Percentiles rank a stretch among this genome's conserved stretches.
Conservation (phyloP, 2,329 filamentous ascomycete genomes). For the Bipolaris bicolor region DNA sequence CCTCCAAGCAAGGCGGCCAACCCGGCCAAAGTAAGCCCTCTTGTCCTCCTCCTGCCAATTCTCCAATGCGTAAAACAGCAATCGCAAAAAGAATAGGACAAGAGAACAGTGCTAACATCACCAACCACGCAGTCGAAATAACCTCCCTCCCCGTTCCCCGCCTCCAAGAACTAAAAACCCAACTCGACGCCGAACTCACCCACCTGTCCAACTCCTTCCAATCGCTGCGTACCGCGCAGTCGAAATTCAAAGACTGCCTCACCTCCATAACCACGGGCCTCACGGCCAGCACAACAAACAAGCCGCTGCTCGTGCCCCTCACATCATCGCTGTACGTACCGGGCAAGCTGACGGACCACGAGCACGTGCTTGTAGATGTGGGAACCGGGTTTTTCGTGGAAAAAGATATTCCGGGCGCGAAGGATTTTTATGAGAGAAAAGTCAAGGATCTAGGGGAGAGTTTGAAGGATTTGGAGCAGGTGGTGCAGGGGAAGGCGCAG, state of each 20-base stretch:
- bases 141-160: slow-evolving; percentile 81
- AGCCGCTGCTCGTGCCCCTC: slow-evolving; percentile 83
- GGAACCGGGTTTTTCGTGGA: slow-evolving; percentile 95
- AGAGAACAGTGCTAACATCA: slow-evolving; percentile 12
- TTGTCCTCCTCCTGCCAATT: background rate
- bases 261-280: slow-evolving; percentile 72
- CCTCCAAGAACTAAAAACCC: slow-evolving; percentile 90
- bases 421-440: slow-evolving; percentile 71
- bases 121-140: slow-evolving; percentile 62
- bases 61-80: background rate
- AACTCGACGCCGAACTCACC: slow-evolving; percentile 94
- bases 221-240: slow-evolving; percentile 86
- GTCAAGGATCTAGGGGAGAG: slow-evolving; percentile 69
- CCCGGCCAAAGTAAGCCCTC: slow-evolving; percentile 36
- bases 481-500: slow-evolving; percentile 76
- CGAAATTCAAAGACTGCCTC: slow-evolving; percentile 90
- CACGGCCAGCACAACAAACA: slow-evolving; percentile 51
- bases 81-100: background rate
- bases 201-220: slow-evolving; percentile 90
- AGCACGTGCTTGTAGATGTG: slow-evolving; percentile 74
- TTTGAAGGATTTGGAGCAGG: slow-evolving; percentile 70
- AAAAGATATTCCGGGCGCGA: slow-evolving; percentile 71
- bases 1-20: slow-evolving; percentile 35
- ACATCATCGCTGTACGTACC: slow-evolving; percentile 95
- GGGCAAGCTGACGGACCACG: slow-evolving; percentile 67